Percentiles rank a stretch among this genome's conserved stretches.
Conservation (phyloP, 345 rosid species). For the Excoecaria cochinchinensis region DNA sequence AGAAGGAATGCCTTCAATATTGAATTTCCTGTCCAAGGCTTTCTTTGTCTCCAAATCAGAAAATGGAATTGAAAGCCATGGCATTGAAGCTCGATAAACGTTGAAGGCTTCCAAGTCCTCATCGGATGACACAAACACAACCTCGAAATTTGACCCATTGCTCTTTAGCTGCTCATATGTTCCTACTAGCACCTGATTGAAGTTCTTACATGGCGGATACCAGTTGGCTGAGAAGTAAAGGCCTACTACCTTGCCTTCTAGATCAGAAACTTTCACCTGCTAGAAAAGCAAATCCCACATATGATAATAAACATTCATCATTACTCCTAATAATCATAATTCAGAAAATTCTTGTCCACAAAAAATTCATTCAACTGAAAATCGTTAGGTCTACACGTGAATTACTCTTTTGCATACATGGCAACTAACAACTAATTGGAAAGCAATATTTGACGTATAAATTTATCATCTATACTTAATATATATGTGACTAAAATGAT, state of each 20-base stretch:
- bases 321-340: too few relatives aligned
- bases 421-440: too few relatives aligned
- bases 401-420: too few relatives aligned
- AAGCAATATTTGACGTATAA: too few relatives aligned
- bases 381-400: too few relatives aligned
- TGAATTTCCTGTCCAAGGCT: slow-evolving; percentile 40
- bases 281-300: background rate
- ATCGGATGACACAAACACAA: slow-evolving; percentile 57
- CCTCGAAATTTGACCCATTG: slow-evolving; percentile 43
- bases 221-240: slow-evolving; percentile 70
- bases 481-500: too few relatives aligned
- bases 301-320: background rate
- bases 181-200: slow-evolving; percentile 34
- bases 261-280: slow-evolving; percentile 52
- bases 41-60: slow-evolving; percentile 58
- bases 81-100: slow-evolving; percentile 50
- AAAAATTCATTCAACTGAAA: too few relatives aligned
- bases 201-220: slow-evolving; percentile 50
- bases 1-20: slow-evolving; percentile 58
- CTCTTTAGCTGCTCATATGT: slow-evolving; percentile 43
- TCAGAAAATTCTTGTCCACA: too few relatives aligned
- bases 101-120: slow-evolving; percentile 54
- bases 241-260: slow-evolving; percentile 52
- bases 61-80: slow-evolving; percentile 60
- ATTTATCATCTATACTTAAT: too few relatives aligned